Evolutionary conservation across 768 basidiomycete species (phyloP), one percentile per base, ranked within the genome.

Genomic region (Leccinum obscurum): DNA sequence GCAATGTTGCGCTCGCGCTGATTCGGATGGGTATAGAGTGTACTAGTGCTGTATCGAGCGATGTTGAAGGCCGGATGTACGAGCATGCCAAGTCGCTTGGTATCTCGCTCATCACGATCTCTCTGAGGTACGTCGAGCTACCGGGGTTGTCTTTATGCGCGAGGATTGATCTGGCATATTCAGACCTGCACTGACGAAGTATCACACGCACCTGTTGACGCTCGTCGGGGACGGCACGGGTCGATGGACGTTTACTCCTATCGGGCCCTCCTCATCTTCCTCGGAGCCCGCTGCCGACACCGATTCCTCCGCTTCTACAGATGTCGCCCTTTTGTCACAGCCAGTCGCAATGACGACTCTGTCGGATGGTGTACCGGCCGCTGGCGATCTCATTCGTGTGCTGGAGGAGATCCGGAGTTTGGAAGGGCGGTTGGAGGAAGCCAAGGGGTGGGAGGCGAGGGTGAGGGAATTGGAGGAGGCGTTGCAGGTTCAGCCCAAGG

Each of bases 21-120:
- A 58, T 63, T 7, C 28, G 4, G 15, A 20, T 15, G 13, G 58
- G 10, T 9, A 52, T 69, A 90, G 95, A 98, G 70, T 97, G 94
- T 73, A 98, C 95, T 6, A 93, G 90, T 57, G 96, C 95, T 1
- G 93, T 98, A 10, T 95, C 93, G 13, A 92, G 91, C 62, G 96
- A 98, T 70, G 95, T 98, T 22, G 95, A 98, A 72, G 95, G 95
- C 0, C 80, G 85, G 64, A 95, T 98, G 92, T 98, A 98, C 77
- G 91, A 95, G 71, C 87, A 92, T 63, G 89, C 91, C 30, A 97
- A 97, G 74, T 81, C 86, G 34, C 78, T 92, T 13, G 93, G 89
- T 1, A 94, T 97, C 69, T 95, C 95, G 0, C 81, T 98, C 52
- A 89, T 98, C 59, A 98, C 95, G 4, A 93, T 98, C 54, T 95